Evolutionary conservation across 164 flowering plant species (phyloP).

Genomic region (Magnolia kwangsiensis): DNA sequence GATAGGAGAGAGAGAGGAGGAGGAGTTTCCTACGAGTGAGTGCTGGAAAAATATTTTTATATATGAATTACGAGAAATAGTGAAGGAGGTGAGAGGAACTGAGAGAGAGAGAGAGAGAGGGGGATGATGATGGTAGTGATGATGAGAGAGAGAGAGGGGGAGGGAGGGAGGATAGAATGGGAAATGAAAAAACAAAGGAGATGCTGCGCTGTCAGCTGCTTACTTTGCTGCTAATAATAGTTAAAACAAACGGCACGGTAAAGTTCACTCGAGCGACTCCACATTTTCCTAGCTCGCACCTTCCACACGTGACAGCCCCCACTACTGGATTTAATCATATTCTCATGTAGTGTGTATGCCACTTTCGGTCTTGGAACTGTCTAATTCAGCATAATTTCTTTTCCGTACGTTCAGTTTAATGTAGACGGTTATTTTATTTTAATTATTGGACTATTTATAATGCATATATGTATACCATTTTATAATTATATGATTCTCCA

Average conservation of each 20-base stretch:
- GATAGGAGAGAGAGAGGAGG: conserved; percentile 3
- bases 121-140: conserved; percentile 24
- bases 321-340: no score
- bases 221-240: conserved; percentile 55
- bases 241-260: conserved; percentile 22
- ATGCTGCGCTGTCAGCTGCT: conserved; percentile 54
- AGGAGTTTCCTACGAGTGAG: conserved; percentile 32
- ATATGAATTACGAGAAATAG: conserved; percentile 2
- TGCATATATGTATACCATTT: no score
- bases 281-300: background rate
- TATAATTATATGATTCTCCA: no score
- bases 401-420: no score
- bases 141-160: conserved; percentile 15
- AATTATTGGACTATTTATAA: no score
- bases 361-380: no score
- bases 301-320: background rate
- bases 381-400: no score
- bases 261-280: background rate
- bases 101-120: conserved; percentile 8
- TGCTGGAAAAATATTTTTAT: conserved; percentile 18
- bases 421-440: no score
- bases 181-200: conserved; percentile 33
- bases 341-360: no score
- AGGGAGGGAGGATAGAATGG: conserved; percentile 15
- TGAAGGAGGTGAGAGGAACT: background rate